These are phyloP conservation scores for rapeseed (Brassica napus) DNA, from an alignment of 345 rosid genomes.

Conservation along the genomic window DNA sequence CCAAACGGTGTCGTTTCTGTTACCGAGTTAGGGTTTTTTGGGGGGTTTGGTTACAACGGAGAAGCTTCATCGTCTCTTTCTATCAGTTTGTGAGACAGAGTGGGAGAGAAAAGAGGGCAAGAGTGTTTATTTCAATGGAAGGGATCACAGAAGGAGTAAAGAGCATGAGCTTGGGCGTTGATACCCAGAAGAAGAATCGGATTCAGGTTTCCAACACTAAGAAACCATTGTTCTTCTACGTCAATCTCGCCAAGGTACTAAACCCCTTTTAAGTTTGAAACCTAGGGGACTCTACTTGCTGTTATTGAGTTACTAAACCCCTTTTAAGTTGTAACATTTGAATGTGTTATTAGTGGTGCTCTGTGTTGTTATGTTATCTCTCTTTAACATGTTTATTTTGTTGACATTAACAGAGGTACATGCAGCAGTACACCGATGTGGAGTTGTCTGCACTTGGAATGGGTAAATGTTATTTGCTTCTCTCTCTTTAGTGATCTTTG, in stretches of 20 bases:
- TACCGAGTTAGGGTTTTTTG: slow-evolving; percentile 32
- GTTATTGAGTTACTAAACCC: background rate
- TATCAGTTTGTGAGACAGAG: slow-evolving; percentile 22
- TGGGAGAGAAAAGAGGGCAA: slow-evolving; percentile 10
- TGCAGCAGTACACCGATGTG: slow-evolving; percentile 88
- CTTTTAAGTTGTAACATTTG: background rate
- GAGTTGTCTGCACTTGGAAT: slow-evolving; percentile 96
- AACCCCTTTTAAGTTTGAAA: background rate
- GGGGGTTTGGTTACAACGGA: slow-evolving; percentile 28
- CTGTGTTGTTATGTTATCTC: background rate
- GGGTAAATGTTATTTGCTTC: slow-evolving; percentile 52
- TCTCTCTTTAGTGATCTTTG: slow-evolving; percentile 5
- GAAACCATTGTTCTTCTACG: slow-evolving; percentile 92
- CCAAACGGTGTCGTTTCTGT: background rate
- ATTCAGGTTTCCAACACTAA: slow-evolving; percentile 95
- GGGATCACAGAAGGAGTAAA: slow-evolving; percentile 70
- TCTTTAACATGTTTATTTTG: background rate
- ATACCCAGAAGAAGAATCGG: slow-evolving; percentile 71
- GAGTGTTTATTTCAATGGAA: slow-evolving; percentile 53
- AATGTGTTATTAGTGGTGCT: background rate
- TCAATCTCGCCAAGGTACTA: slow-evolving; percentile 90
- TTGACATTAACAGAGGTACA: slow-evolving; percentile 63
- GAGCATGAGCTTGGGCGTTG: slow-evolving; percentile 54
- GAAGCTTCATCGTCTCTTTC: slow-evolving; percentile 31
- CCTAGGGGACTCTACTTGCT: background rate